Base-by-base conservation (phyloP, 805 yeast genomes). In the Ogataea henricii region DNA sequence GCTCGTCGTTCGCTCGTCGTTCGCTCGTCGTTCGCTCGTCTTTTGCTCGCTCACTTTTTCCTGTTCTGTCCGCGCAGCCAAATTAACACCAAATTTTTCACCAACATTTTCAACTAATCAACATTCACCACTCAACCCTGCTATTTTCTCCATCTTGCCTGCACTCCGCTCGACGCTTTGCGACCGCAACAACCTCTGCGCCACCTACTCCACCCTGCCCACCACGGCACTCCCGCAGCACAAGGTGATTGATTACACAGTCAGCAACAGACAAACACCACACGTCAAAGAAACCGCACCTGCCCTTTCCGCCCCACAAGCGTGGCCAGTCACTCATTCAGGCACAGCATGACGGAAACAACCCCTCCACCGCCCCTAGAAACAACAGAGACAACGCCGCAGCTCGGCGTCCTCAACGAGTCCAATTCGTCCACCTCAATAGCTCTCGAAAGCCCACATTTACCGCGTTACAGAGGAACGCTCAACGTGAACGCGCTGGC, bases 381-480 rank as follows among this genome's bases (percentile, higher is more conserved):
- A n/a, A 30, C 34, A 8, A 16, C n/a, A 3, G 18, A 30, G n/a
- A 30, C 34, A 14, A 6, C 17, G 18, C 34, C 8, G 17, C 34
- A n/a, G 8, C n/a, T 17, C n/a, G 18, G 18, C 17, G 17, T 12
- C 9, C 6, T 30, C 6, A 30, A 21, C 21, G 36, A 27, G 6
- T 40, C 43, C 17, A 36, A 40, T 29, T 29, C 43, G 9, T 40
- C 43, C n/a, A 40, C 37, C 36, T 30, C 43, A 6, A 18, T 21
- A 17, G 8, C 36, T 7, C 33, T 17, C 32, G 43, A 30, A 14
- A 30, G 43, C 26, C 36, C 43, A 4, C 27, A 40, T n/a, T 43
- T 64, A 16, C 69, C 69, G 20, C 60, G 69, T 21, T 56, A 54
- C 34, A 51, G 57, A 34, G 68, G 60, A 7, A 63, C 66, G 1